A percentile compares a stretch with the other conserved stretches of the same genome.
phyloP scores from a whole-genome alignment of 805 yeast species.

The Saccharomycopsis capsularis region DNA sequence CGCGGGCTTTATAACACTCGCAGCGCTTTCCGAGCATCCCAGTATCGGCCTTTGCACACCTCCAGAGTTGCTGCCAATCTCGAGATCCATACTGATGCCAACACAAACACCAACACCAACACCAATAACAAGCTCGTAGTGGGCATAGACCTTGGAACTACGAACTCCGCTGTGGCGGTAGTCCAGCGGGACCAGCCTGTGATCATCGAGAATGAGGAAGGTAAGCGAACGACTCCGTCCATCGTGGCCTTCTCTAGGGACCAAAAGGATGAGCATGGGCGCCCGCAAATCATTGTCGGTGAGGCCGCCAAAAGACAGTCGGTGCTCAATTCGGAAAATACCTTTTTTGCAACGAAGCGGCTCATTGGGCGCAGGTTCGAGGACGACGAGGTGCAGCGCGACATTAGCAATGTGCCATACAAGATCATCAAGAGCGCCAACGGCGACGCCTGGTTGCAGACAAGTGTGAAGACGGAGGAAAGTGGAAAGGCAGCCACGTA shows the following conservation, averaged over 20 bases:
- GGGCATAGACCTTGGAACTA: slow-evolving; percentile 81
- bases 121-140: slow-evolving; percentile 34
- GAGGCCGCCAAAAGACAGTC: slow-evolving; percentile 73
- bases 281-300: slow-evolving; percentile 46
- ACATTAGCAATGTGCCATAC: slow-evolving; percentile 56
- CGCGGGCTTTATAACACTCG: no score
- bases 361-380: slow-evolving; percentile 65
- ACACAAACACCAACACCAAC: no score
- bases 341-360: slow-evolving; percentile 78
- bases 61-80: no score
- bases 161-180: slow-evolving; percentile 80
- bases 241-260: slow-evolving; percentile 58
- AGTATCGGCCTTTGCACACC: no score
- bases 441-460: slow-evolving; percentile 63
- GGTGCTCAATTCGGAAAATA: slow-evolving; percentile 64
- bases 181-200: slow-evolving; percentile 56
- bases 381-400: slow-evolving; percentile 66
- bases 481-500: slow-evolving; percentile 36
- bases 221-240: slow-evolving; percentile 74
- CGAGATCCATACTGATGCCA: no score
- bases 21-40: no score
- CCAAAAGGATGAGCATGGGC: slow-evolving; percentile 23
- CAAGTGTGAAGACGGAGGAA: slow-evolving; percentile 26
- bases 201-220: slow-evolving; percentile 72
- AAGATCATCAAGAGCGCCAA: slow-evolving; percentile 49